Evolutionary conservation across 306 rosid genomes (phyloP).

Genomic region (Astragalus membranaceus): DNA sequence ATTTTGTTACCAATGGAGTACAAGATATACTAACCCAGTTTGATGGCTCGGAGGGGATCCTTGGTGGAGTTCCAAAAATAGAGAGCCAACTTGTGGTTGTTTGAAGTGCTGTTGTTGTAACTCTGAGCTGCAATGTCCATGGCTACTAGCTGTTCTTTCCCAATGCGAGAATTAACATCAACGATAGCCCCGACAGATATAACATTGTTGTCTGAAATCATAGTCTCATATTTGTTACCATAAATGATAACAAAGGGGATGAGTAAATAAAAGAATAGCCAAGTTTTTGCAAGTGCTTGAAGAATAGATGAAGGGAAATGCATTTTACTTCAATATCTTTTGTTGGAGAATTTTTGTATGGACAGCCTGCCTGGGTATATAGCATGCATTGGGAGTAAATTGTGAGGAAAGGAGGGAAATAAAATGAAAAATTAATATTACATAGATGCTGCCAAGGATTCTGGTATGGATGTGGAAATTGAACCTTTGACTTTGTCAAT

Average conservation of each 20-base stretch:
- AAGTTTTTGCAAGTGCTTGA: neutral
- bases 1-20: neutral
- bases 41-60: slow-evolving; percentile 9
- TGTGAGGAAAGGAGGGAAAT: neutral
- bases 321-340: slow-evolving; percentile 20
- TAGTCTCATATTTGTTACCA: neutral
- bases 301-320: slow-evolving; percentile 13
- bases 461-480: neutral
- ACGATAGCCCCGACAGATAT: slow-evolving; percentile 29
- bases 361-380: neutral
- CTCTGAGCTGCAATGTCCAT: slow-evolving; percentile 34
- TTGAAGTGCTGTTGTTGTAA: slow-evolving; percentile 28
- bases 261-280: slow-evolving; percentile 17
- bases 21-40: slow-evolving; percentile 28
- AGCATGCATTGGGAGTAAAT: neutral
- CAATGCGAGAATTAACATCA: slow-evolving; percentile 33
- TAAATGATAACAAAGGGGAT: neutral
- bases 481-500: slow-evolving; percentile 7
- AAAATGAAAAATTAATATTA: neutral
- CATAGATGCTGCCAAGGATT: neutral
- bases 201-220: neutral
- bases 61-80: slow-evolving; percentile 7
- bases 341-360: neutral
- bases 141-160: slow-evolving; percentile 45
- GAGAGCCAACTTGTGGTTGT: slow-evolving; percentile 29